These are phyloP conservation scores for Citrus trifoliata DNA, from an alignment of 345 rosid species.

Conservation along the genomic window DNA sequence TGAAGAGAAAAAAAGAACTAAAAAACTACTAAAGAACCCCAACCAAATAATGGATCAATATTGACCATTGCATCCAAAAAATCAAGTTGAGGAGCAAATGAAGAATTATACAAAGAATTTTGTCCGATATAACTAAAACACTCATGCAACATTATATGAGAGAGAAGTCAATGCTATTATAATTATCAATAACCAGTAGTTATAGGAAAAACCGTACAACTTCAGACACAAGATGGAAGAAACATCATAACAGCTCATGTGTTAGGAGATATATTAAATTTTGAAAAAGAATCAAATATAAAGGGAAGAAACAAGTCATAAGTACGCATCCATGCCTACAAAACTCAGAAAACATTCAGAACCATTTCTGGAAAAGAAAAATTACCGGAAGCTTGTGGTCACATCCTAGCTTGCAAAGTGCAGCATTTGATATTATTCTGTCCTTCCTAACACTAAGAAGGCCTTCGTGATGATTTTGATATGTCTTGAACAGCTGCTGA, in stretches of 20 bases:
- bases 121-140: too few relatives aligned
- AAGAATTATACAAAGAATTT: not conserved
- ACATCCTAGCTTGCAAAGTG: conserved; percentile 73
- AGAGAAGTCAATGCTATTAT: not conserved
- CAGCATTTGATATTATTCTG: conserved; percentile 54
- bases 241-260: not conserved
- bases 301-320: not conserved
- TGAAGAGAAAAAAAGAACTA: too few relatives aligned
- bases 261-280: not conserved
- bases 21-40: too few relatives aligned
- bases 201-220: not conserved
- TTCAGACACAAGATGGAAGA: not conserved
- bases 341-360: not conserved
- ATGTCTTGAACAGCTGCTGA: conserved; percentile 61
- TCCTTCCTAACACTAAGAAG: conserved; percentile 71
- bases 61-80: not conserved
- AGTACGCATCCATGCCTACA: not conserved
- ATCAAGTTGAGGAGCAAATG: not conserved
- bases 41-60: too few relatives aligned
- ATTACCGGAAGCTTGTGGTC: conserved; percentile 68
- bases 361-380: not conserved
- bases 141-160: not conserved
- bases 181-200: not conserved
- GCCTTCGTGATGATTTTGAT: conserved; percentile 66
- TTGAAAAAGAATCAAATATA: not conserved